These are phyloP conservation scores for Mycena epipterygia DNA, from an alignment of 768 basidiomycete species.

Conservation along the genomic window DNA sequence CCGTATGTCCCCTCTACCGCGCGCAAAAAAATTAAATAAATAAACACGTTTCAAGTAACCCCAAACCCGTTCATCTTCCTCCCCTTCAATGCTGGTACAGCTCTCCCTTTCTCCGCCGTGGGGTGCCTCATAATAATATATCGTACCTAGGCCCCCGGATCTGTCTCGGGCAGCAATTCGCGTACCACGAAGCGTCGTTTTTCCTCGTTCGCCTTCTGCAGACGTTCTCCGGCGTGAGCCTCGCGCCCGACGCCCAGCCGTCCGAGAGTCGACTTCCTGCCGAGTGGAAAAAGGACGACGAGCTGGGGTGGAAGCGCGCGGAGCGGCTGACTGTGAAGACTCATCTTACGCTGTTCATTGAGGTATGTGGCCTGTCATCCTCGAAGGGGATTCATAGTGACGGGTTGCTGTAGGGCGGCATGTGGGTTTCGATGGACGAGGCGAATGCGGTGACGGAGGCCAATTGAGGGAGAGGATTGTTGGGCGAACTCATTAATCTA, in stretches of 20 bases:
- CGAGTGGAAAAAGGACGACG: constrained; percentile 50
- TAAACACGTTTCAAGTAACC: neutral
- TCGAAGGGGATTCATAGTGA: neutral
- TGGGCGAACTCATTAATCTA: too few species aligned
- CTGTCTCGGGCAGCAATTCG: constrained; percentile 69
- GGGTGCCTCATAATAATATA: too few species aligned
- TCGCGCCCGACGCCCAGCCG: constrained; percentile 61
- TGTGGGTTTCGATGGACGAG: constrained; percentile 52
- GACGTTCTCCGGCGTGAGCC: constrained; percentile 58
- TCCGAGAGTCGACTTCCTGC: neutral
- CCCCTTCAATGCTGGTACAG: neutral
- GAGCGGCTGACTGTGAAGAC: constrained; percentile 60
- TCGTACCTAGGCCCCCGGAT: neutral
- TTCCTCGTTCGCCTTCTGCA: constrained; percentile 73
- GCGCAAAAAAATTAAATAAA: too few species aligned
- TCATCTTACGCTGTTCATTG: constrained; percentile 67
- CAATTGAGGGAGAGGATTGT: neutral
- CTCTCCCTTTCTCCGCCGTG: too few species aligned
- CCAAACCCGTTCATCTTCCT: neutral
- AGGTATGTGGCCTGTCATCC: constrained; percentile 46
- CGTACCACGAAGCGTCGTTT: constrained; percentile 75
- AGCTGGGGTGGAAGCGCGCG: constrained; percentile 52
- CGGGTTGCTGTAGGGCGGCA: constrained; percentile 40
- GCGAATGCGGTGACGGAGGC: constrained; percentile 1
- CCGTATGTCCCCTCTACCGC: neutral